Conservation (phyloP, 352 stramenopile species). For the Aphanomyces euteiches region DNA sequence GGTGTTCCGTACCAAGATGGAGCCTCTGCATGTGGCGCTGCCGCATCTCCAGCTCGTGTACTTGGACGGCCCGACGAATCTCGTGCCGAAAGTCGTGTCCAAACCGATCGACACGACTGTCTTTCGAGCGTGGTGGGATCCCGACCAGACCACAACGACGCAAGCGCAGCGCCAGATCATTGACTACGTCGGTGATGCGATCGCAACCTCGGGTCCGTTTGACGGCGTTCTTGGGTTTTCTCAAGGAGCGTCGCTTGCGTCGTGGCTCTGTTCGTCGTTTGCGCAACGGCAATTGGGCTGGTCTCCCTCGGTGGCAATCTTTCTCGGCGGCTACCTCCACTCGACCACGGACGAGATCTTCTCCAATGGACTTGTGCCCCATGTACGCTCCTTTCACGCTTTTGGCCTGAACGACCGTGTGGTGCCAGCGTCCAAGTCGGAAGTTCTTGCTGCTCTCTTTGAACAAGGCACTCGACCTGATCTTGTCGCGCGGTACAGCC, state of each 20-base stretch:
- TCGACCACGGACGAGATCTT: conserved; percentile 43
- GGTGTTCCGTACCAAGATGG: conserved; percentile 66
- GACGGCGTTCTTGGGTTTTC: conserved; percentile 31
- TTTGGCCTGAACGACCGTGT: conserved; percentile 80
- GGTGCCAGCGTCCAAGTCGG: conserved; percentile 63
- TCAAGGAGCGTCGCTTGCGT: conserved; percentile 52
- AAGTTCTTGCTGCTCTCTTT: conserved; percentile 67
- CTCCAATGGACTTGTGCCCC: conserved; percentile 44
- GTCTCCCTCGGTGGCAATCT: conserved; percentile 60
- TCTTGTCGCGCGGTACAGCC: conserved; percentile 53
- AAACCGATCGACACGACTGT: conserved; percentile 52
- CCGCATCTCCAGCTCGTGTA: conserved; percentile 63
- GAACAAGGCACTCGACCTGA: conserved; percentile 38
- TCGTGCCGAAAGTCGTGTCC: conserved; percentile 62
- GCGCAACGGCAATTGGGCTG: conserved; percentile 57
- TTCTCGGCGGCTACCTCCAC: conserved; percentile 72
- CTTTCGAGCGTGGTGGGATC: conserved; percentile 76
- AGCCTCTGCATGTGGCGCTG: conserved; percentile 43
- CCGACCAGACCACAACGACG: conserved; percentile 25
- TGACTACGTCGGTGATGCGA: conserved; percentile 40
- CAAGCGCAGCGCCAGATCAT: conserved; percentile 49
- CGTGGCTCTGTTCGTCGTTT: conserved; percentile 75
- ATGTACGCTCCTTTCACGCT: conserved; percentile 66
- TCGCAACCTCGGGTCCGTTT: conserved; percentile 4
- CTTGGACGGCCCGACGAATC: conserved; percentile 64